These are phyloP conservation scores for Nasturtium officinale DNA, from an alignment of 345 rosid species.

Conservation along the genomic window DNA sequence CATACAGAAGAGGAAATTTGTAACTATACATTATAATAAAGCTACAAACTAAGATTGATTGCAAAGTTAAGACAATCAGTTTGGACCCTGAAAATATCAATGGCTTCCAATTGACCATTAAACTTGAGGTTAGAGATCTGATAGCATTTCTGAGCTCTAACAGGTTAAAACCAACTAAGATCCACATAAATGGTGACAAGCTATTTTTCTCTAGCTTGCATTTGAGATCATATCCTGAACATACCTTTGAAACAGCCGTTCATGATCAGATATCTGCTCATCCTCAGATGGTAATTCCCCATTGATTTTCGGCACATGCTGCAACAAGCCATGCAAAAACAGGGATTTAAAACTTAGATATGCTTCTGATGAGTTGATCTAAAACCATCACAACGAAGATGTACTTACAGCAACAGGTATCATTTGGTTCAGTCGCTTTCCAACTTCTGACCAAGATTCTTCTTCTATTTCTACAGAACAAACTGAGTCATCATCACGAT, in stretches of 20 bases:
- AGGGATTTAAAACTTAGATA: not conserved
- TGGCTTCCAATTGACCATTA: not conserved
- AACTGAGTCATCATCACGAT: constrained; percentile 48
- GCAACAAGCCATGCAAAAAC: constrained; percentile 22
- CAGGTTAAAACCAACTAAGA: not conserved
- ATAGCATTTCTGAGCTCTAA: not conserved
- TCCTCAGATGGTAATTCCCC: constrained; percentile 46
- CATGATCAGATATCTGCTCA: constrained; percentile 45
- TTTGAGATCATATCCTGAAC: not conserved
- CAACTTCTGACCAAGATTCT: constrained; percentile 64
- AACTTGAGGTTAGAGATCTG: constrained; percentile 2
- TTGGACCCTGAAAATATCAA: no score
- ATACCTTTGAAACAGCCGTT: constrained; percentile 46
- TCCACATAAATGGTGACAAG: not conserved
- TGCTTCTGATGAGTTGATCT: constrained; percentile 1
- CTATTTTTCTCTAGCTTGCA: not conserved
- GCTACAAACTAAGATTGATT: not conserved
- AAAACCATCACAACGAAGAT: constrained; percentile 1
- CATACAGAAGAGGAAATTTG: not conserved
- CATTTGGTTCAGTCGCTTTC: constrained; percentile 72
- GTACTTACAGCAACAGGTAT: constrained; percentile 71
- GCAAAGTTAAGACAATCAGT: not conserved
- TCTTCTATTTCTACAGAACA: constrained; percentile 52
- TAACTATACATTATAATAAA: constrained; percentile 4
- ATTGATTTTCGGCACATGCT: constrained; percentile 49